Percentiles rank a stretch among this genome's conserved stretches.
phyloP scores from a whole-genome alignment of 2,329 filamentous ascomycete species.

The Diaporthe amygdali region DNA sequence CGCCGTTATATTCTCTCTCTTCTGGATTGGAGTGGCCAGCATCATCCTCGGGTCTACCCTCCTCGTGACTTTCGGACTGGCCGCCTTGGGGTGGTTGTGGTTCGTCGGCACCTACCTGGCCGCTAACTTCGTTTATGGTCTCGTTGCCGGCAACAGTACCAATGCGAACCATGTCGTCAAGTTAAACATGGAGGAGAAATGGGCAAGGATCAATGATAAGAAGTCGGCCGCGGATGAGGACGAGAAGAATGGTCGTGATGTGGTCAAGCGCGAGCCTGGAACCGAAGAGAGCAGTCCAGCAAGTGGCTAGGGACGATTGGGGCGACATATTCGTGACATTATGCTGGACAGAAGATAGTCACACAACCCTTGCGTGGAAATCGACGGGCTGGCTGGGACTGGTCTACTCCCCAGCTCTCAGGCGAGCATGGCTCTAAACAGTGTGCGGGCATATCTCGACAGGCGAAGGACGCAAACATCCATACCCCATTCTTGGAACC shows the following conservation, averaged over 20 bases:
- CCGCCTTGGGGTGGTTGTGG: slow-evolving; percentile 71
- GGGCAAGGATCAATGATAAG: slow-evolving; percentile 12
- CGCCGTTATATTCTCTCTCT: slow-evolving; percentile 69
- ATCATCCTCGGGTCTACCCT: slow-evolving; percentile 72
- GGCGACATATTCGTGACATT: too few relatives aligned
- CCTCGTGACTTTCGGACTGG: slow-evolving; percentile 67
- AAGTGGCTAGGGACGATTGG: not conserved
- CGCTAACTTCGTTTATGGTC: slow-evolving; percentile 51
- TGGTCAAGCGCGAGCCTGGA: not conserved
- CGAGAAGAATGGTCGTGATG: not conserved
- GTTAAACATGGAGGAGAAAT: slow-evolving; percentile 17
- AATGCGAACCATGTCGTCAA: slow-evolving; percentile 32
- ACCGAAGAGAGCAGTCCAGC: not conserved
- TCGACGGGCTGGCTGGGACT: not conserved
- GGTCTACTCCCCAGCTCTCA: not conserved
- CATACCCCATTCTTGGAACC: not conserved
- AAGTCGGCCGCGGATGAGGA: not conserved
- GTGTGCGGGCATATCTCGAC: not conserved
- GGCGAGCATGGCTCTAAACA: not conserved
- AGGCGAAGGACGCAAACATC: not conserved
- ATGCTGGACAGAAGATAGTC: not conserved
- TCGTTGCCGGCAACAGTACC: slow-evolving; percentile 15
- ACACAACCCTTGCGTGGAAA: too few relatives aligned
- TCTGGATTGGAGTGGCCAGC: slow-evolving; percentile 70
- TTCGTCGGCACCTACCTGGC: slow-evolving; percentile 63